Evolutionary conservation across 495 filamentous ascomycete genomes (phyloP).

Genomic region (Penicillium subrubescens): DNA sequence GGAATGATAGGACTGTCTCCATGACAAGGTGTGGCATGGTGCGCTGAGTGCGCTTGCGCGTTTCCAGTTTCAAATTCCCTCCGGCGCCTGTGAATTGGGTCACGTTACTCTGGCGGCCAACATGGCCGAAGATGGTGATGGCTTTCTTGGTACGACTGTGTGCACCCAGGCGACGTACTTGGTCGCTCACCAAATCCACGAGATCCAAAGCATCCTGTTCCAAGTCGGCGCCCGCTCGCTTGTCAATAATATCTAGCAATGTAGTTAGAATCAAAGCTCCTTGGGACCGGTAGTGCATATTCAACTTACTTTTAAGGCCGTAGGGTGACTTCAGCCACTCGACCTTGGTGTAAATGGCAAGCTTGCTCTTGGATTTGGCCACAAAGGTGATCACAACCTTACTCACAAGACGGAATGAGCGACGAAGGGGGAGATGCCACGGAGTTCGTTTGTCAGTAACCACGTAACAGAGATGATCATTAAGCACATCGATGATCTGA

Average conservation of each 20-base stretch:
- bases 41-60: slow-evolving; percentile 63
- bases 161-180: slow-evolving; percentile 75
- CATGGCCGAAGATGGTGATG: slow-evolving; percentile 83
- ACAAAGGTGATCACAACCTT: slow-evolving; percentile 95
- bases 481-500: slow-evolving; percentile 87
- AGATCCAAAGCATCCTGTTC: slow-evolving; percentile 83
- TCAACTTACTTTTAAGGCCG: slow-evolving; percentile 58
- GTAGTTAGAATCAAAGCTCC: slow-evolving; percentile 12
- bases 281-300: not conserved
- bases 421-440: slow-evolving; percentile 83
- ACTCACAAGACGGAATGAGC: slow-evolving; percentile 79
- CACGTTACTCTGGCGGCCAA: slow-evolving; percentile 71
- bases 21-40: slow-evolving; percentile 68
- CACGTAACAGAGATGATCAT: slow-evolving; percentile 95
- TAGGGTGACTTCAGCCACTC: slow-evolving; percentile 75
- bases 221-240: slow-evolving; percentile 77
- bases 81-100: slow-evolving; percentile 61
- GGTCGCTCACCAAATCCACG: slow-evolving; percentile 80
- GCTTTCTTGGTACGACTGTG: slow-evolving; percentile 88
- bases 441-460: slow-evolving; percentile 85
- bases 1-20: slow-evolving; percentile 66
- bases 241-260: slow-evolving; percentile 64
- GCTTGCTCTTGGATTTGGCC: slow-evolving; percentile 87
- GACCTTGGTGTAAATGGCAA: slow-evolving; percentile 83
- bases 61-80: slow-evolving; percentile 38